A percentile compares a stretch with the other conserved stretches of the same genome.
Conservation (phyloP, 306 rosid genomes). For the Vicia villosa region DNA sequence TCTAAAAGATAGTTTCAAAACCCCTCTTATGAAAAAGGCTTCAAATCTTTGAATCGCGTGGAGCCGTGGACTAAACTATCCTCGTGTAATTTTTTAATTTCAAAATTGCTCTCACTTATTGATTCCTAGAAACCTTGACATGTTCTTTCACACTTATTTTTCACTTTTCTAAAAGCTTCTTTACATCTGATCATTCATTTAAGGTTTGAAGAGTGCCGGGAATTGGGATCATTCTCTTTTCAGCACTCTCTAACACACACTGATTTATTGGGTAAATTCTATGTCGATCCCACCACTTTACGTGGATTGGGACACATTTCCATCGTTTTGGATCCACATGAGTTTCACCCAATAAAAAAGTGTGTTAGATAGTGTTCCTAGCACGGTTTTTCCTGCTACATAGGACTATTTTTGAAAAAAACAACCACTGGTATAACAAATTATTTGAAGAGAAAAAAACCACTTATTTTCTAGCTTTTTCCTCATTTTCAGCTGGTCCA, state of each 20-base stretch:
- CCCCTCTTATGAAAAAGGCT: no score
- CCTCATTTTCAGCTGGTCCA: neutral
- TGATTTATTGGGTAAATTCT: no score
- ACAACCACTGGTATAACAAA: neutral
- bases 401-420: neutral
- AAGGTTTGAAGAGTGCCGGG: neutral
- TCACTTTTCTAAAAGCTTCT: neutral
- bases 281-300: no score
- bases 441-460: neutral
- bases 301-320: no score
- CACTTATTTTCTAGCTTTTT: neutral
- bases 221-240: no score
- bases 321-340: no score
- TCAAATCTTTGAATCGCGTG: neutral
- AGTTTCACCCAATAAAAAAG: no score
- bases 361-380: no score
- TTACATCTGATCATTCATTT: neutral
- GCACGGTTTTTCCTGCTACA: neutral
- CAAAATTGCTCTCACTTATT: neutral
- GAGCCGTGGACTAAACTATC: neutral
- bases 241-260: no score
- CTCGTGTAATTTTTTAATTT: neutral
- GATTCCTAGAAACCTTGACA: neutral
- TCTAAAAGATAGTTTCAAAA: neutral
- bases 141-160: neutral